Evolutionary conservation across 73 alveolate species (phyloP).

Genomic region (Paramecium sonneborni): DNA sequence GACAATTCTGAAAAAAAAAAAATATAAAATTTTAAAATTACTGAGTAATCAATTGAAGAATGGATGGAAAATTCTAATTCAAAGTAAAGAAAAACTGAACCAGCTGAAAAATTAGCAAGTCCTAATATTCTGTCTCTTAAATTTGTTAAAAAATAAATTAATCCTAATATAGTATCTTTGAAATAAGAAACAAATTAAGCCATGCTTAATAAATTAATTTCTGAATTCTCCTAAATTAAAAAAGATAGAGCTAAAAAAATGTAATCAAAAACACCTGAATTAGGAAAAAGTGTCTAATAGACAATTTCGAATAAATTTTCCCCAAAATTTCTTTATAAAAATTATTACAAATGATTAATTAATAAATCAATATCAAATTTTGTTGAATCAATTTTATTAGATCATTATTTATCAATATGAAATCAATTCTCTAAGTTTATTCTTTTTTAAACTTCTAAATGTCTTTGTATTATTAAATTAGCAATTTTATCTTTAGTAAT

Average conservation of each 20-base stretch:
- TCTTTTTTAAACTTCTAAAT: neutral
- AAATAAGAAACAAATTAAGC: neutral
- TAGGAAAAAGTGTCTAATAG: neutral
- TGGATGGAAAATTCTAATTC: slow-evolving; percentile 47
- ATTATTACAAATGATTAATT: slow-evolving; percentile 32
- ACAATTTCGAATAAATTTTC: neutral
- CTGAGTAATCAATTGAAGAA: slow-evolving; percentile 43
- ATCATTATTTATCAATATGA: neutral
- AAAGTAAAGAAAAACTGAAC: slow-evolving; percentile 15
- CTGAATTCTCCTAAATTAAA: neutral
- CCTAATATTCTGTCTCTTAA: neutral
- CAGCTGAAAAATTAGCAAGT: neutral
- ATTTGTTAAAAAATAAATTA: neutral
- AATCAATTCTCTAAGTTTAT: neutral
- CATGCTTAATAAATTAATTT: neutral
- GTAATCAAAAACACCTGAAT: slow-evolving; percentile 38
- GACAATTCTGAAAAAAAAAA: neutral
- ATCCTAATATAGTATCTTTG: neutral
- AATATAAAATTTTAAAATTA: neutral
- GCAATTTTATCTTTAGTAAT: neutral
- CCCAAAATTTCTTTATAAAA: slow-evolving; percentile 28
- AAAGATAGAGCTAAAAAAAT: neutral
- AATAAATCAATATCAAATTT: neutral
- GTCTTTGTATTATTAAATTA: neutral
- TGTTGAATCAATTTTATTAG: neutral